phyloP scores from a whole-genome alignment of 2,329 filamentous ascomycete species.

The Chalaropsis ovoidea region DNA sequence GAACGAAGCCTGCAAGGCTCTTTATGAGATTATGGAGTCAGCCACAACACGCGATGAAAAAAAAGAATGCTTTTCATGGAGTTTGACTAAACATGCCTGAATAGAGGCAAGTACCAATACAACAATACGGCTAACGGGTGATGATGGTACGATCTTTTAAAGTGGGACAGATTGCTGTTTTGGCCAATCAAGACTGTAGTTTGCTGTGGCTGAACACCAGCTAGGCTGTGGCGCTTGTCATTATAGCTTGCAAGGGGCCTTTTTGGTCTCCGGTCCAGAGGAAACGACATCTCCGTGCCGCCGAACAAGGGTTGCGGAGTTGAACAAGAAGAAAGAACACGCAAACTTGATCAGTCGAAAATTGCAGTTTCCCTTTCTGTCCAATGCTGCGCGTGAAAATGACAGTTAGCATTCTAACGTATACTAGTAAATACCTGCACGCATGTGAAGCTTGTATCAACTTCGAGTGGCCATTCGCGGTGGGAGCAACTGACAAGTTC shows the following conservation, averaged over 20 bases:
- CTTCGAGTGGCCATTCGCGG: no score
- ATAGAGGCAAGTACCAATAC: constrained; percentile 9
- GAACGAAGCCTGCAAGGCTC: background rate
- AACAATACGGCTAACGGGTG: constrained; percentile 2
- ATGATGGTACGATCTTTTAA: constrained; percentile 17
- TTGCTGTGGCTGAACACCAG: background rate
- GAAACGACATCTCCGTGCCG: constrained; percentile 4
- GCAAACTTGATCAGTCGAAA: no score
- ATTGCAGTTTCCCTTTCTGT: no score
- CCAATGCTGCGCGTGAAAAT: no score
- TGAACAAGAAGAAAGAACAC: background rate
- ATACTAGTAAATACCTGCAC: no score
- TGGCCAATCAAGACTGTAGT: background rate
- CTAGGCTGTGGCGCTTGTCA: background rate
- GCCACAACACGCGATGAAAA: constrained; percentile 10
- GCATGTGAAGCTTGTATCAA: no score
- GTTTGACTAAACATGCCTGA: background rate
- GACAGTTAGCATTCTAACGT: no score
- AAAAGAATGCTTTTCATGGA: background rate
- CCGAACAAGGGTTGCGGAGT: background rate
- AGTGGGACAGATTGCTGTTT: background rate
- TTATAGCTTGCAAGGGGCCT: background rate
- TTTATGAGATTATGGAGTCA: background rate
- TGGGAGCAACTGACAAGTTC: no score
- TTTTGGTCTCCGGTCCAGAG: background rate